Evolutionary conservation across 2,329 filamentous ascomycete species (phyloP), one percentile per base, ranked within the genome.

Genomic region (Ascochyta rabiei): DNA sequence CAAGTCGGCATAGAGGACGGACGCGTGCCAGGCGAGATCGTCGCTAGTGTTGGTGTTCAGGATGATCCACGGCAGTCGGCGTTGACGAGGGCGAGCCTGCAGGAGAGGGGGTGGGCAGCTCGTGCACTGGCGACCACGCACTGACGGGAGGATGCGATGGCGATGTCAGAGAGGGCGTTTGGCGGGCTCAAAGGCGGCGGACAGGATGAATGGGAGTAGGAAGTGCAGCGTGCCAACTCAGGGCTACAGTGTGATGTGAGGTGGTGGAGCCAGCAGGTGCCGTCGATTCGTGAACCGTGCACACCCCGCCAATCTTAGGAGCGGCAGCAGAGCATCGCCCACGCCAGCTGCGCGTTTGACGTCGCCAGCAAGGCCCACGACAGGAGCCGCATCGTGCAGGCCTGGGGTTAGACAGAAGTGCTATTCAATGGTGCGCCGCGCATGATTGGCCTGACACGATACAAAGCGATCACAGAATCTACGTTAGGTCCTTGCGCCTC

Each of bases 1-100:
- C 66, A 74, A 63, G 56, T 56, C 63, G 64, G 61, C 69, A 72
- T 72, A 55, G 67, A 63, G 63, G 59, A 54, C 47, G 56, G 57
- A 65, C 64, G 62, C 60, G 67, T 62, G 62, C 52, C 59, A 55
- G 59, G 50, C 56, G 47, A 54, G 64, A 62, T 63, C 44, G 64
- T 67, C 59, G 67, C 63, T 65, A 62, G 65, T 66, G 66, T 58
- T 62, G 62, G 63, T 58, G 61, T 60, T 64, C 57, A 52, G 60
- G 60, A 48, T 48, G 57, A 58, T 61, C 59, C 61, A 62, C 62
- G 60, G 67, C 59, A 59, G 64, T 58, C 53, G 60, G 61, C 56
- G 53, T 51, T 43, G 56, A 62, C n/a, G 59, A 61, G 61, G 55
- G 56, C 59, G 56, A 62, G 66, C 62, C 61, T 48, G 62, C 50